phyloP scores from a whole-genome alignment of 1,284 basidiomycete genomes.

The Bondarzewia mesenterica region DNA sequence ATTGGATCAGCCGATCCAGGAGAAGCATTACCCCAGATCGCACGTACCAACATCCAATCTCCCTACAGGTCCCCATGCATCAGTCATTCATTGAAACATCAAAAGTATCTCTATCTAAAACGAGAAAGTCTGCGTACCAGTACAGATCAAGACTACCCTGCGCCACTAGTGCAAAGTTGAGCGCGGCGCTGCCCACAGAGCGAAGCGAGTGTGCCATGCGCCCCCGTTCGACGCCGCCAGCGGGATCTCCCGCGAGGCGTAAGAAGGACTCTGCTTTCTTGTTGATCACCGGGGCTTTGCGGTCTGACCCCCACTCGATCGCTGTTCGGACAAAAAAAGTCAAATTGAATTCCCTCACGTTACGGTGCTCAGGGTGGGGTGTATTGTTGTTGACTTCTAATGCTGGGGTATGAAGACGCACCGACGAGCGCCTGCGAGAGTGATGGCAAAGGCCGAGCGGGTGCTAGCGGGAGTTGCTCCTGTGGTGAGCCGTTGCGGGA shows the following conservation, averaged over 20 bases:
- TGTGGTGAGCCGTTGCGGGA: constrained; percentile 15
- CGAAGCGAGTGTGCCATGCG: constrained; percentile 86
- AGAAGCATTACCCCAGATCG: not conserved
- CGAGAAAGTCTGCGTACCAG: constrained; percentile 41
- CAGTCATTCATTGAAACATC: not conserved
- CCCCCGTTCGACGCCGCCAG: constrained; percentile 57
- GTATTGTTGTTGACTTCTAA: not conserved
- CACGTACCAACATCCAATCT: constrained; percentile 77
- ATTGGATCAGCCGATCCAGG: not conserved
- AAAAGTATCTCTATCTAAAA: not conserved
- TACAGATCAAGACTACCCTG: constrained; percentile 80
- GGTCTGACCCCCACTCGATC: constrained; percentile 90
- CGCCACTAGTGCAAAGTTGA: constrained; percentile 80
- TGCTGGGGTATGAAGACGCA: constrained; percentile 15
- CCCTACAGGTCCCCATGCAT: constrained; percentile 40
- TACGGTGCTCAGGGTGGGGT: no score
- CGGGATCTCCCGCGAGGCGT: constrained; percentile 71
- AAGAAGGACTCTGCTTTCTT: constrained; percentile 69
- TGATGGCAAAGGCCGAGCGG: constrained; percentile 60
- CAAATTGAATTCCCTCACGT: no score
- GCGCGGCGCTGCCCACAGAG: constrained; percentile 78
- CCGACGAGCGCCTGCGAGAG: constrained; percentile 79
- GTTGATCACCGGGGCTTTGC: constrained; percentile 47
- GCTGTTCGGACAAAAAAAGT: constrained; percentile 40
- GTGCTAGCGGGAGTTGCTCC: constrained; percentile 10